phyloP scores from a whole-genome alignment of 345 rosid genomes.

The Murraya paniculata region DNA sequence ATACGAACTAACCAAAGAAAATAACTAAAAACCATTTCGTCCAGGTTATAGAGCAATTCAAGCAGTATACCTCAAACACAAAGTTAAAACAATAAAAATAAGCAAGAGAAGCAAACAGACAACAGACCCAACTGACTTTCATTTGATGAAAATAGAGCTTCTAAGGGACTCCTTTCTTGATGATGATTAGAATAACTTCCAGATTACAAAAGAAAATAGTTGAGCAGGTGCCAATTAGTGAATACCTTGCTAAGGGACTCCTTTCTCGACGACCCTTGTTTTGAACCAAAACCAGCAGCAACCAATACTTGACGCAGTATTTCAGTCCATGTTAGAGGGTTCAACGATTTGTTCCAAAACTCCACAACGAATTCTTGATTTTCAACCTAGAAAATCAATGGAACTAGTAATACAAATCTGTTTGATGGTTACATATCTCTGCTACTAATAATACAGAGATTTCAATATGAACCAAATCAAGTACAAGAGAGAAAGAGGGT shows the following conservation, averaged over 20 bases:
- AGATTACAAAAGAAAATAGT: background rate
- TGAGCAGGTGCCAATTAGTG: background rate
- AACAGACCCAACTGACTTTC: background rate
- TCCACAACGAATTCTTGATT: slow-evolving; percentile 57
- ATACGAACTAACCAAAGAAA: background rate
- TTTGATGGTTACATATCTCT: background rate
- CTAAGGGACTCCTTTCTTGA: too few species aligned
- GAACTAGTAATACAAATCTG: slow-evolving; percentile 1
- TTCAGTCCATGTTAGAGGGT: slow-evolving; percentile 93
- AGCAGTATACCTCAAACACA: background rate
- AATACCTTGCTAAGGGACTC: slow-evolving; percentile 71
- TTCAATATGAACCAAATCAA: background rate
- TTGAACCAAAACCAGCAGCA: slow-evolving; percentile 93
- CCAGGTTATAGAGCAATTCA: background rate
- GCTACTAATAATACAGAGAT: background rate
- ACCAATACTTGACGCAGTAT: slow-evolving; percentile 74
- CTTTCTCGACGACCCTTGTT: slow-evolving; percentile 44
- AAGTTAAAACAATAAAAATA: background rate
- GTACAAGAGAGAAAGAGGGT: background rate
- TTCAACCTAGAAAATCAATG: slow-evolving; percentile 55
- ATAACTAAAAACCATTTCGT: background rate
- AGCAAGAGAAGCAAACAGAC: background rate
- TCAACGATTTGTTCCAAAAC: slow-evolving; percentile 79
- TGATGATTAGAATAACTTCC: background rate
- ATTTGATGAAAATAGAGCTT: background rate